Evolutionary conservation across 2,329 filamentous ascomycete species (phyloP), one percentile per base, ranked within the genome.

Genomic region (Hypoxylon sp.): DNA sequence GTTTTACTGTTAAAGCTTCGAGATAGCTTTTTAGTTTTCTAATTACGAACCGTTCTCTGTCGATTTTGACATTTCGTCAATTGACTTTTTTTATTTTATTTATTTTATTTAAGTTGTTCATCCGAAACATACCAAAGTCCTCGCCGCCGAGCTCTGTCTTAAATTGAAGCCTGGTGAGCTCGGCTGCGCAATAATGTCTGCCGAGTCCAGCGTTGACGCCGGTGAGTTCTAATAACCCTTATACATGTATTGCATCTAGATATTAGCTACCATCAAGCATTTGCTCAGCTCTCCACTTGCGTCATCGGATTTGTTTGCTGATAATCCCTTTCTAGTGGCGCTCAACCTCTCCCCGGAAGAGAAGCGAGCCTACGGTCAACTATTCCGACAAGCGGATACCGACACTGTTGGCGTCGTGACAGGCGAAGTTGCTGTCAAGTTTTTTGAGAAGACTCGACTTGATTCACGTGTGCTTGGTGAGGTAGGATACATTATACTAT

Each of bases 391-490:
- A 66, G 94, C 94, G 61, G 94, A 99, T 73, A 89, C 88, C 52
- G 94, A 97, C 64, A 89, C 84, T 69, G 87, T 96, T 50, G 91
- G 92, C 47, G 91, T 97, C 59, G 90, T 99, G 23, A 97, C 94
- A 12, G 94, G 94, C 72, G 94, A 99, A 73, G 83, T 95, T 55
- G 94, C 94, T 51, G 92, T 99, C 71, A 90, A 91, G 71, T 97
- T 99, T 78, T 99, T 99, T 69, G 92, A 97, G 74, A 94, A 94
- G 79, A 97, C 94, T 34, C 87, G 89, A 63, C 80, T 99, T 37
- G 86, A 93, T 55, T 90, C 92, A 44, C 86, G 90, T 56, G 81
- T 94, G 37, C 80, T 99, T 52, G 94, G 93, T 72, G 87, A 96
- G 83, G 90, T 93, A 75, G 63, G 84, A 78, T 26, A 38, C 15